A percentile compares a stretch with the other conserved stretches of the same genome.
These are phyloP conservation scores for Tolypocladium pustulatum DNA, from an alignment of 2,329 filamentous ascomycete species.

Conservation along the genomic window DNA sequence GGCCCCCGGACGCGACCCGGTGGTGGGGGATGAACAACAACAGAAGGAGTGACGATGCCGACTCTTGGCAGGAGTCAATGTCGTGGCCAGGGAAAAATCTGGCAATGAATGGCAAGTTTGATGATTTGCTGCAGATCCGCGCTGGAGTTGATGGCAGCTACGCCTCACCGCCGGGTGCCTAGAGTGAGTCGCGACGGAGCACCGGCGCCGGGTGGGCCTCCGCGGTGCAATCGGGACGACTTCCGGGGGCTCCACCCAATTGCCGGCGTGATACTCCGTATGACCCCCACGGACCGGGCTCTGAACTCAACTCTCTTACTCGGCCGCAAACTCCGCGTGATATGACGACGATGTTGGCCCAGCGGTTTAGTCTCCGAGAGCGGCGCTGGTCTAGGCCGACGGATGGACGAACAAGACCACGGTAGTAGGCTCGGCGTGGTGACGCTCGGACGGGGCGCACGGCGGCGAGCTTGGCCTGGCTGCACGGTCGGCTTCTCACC, in stretches of 20 bases:
- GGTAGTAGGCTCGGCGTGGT: not conserved
- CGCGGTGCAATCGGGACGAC: slow-evolving; percentile 1
- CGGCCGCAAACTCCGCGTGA: not conserved
- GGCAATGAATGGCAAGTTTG: not conserved
- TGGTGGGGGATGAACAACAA: not conserved
- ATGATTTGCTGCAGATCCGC: not conserved
- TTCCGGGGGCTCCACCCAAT: not conserved
- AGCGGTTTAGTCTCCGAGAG: not conserved
- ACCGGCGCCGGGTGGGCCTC: not conserved
- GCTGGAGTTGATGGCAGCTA: not conserved
- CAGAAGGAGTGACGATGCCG: not conserved
- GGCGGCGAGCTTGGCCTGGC: not conserved
- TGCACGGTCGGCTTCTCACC: not conserved
- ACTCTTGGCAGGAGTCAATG: not conserved
- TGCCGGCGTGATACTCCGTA: not conserved
- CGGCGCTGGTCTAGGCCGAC: not conserved
- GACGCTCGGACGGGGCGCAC: not conserved
- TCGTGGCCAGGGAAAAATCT: not conserved
- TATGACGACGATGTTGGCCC: not conserved
- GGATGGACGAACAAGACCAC: not conserved
- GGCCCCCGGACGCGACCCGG: not conserved
- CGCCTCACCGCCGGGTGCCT: not conserved
- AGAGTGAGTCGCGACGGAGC: not conserved
- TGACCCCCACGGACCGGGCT: not conserved
- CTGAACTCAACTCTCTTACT: not conserved